Conservation (phyloP, 2,329 filamentous ascomycete species). For the Microsporum ferrugineum region DNA sequence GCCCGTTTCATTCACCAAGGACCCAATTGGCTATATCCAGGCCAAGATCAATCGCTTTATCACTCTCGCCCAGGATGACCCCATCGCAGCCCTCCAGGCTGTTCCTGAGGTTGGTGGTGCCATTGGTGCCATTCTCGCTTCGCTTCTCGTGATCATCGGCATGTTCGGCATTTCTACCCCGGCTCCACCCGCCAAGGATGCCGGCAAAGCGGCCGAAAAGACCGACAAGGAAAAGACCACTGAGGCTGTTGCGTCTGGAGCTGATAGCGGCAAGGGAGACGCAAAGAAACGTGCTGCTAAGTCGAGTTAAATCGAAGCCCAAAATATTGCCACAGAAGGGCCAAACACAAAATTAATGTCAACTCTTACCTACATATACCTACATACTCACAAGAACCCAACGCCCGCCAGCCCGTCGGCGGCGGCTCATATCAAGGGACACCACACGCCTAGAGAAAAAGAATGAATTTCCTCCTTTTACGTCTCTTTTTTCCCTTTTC, state of each 20-base stretch:
- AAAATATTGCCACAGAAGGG: neutral
- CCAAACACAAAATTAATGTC: neutral
- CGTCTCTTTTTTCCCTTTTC: neutral
- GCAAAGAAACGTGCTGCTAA: constrained; percentile 47
- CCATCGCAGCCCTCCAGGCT: constrained; percentile 71
- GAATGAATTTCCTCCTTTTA: neutral
- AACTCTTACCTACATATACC: neutral
- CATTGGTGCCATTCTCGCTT: constrained; percentile 58
- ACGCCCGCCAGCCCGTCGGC: neutral
- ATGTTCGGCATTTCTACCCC: constrained; percentile 53
- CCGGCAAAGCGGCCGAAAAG: constrained; percentile 56
- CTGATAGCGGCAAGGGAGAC: constrained; percentile 65
- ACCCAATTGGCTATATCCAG: constrained; percentile 75
- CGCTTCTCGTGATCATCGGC: constrained; percentile 58
- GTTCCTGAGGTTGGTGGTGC: constrained; percentile 84
- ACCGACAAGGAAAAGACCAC: constrained; percentile 43
- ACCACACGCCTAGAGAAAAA: neutral
- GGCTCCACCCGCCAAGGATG: constrained; percentile 56
- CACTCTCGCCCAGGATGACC: constrained; percentile 69
- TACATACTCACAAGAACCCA: neutral
- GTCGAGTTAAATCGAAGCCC: neutral
- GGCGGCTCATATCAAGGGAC: neutral
- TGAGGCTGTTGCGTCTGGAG: constrained; percentile 45
- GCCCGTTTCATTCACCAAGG: constrained; percentile 76
- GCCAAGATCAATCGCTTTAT: constrained; percentile 92